A percentile compares a stretch with the other conserved stretches of the same genome.
These are phyloP conservation scores for Skeletonema grethae DNA, from an alignment of 108 stramenopile species.

Conservation along the genomic window DNA sequence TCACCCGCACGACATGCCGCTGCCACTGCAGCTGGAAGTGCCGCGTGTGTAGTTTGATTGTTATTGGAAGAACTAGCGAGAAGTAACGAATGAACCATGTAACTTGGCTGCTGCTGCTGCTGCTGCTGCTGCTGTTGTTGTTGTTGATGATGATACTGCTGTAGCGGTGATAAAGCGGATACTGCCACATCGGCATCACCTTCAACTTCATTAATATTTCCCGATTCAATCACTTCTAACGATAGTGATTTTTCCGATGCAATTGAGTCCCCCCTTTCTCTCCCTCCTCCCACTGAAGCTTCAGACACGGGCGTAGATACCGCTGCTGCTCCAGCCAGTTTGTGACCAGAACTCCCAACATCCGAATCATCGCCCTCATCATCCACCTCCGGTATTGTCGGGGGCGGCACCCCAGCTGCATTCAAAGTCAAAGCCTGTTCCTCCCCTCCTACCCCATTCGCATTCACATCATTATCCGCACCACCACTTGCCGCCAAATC, in stretches of 20 bases:
- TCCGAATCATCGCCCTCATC: slow-evolving; percentile 27
- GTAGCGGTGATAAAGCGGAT: not conserved
- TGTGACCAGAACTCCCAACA: not conserved
- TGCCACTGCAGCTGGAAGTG: slow-evolving; percentile 37
- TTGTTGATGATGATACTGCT: not conserved
- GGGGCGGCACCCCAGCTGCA: slow-evolving; percentile 14
- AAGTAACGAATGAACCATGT: slow-evolving; percentile 3
- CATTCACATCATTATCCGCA: not conserved
- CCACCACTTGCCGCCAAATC: slow-evolving; percentile 5
- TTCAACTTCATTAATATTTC: not conserved
- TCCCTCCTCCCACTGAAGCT: not conserved
- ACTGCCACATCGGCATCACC: not conserved
- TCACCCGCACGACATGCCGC: slow-evolving; percentile 45
- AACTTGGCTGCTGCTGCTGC: not conserved
- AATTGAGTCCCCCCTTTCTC: not conserved
- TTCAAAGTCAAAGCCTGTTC: slow-evolving; percentile 6
- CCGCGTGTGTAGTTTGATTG: slow-evolving; percentile 21
- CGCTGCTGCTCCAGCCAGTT: not conserved
- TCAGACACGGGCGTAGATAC: not conserved
- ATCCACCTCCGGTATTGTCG: slow-evolving; percentile 38
- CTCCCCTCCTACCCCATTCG: slow-evolving; percentile 5
- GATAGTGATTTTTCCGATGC: not conserved
- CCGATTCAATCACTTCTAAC: not conserved
- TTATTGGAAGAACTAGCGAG: slow-evolving; percentile 3
- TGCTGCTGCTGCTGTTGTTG: not conserved